phyloP scores from a whole-genome alignment of 371 early-diverging fungal species.

The Chytridiales sp. region DNA sequence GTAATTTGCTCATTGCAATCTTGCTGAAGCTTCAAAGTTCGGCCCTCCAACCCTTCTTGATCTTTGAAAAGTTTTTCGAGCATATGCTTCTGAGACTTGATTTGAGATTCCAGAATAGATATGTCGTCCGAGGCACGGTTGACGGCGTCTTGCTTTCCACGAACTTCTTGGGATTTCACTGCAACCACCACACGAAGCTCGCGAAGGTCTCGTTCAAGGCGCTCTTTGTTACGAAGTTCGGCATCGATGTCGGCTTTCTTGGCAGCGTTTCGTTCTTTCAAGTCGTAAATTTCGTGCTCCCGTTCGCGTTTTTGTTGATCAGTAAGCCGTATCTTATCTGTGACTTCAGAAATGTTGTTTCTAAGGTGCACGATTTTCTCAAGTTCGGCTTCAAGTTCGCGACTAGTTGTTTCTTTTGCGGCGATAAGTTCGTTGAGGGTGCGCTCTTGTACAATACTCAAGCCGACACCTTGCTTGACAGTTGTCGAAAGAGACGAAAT shows the following conservation, averaged over 20 bases:
- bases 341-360: slow-evolving; percentile 38
- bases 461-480: slow-evolving; percentile 53
- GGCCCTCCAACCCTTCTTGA: slow-evolving; percentile 42
- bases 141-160: slow-evolving; percentile 50
- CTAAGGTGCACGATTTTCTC: slow-evolving; percentile 48
- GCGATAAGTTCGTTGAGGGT: slow-evolving; percentile 48
- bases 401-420: slow-evolving; percentile 43
- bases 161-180: slow-evolving; percentile 53
- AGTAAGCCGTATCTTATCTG: slow-evolving; percentile 41
- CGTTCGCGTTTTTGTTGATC: slow-evolving; percentile 48
- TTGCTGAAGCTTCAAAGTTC: slow-evolving; percentile 48
- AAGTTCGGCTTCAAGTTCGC: slow-evolving; percentile 51
- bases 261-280: slow-evolving; percentile 49
- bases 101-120: slow-evolving; percentile 47
- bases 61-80: slow-evolving; percentile 50
- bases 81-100: slow-evolving; percentile 46
- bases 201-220: slow-evolving; percentile 51
- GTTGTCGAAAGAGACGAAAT: slow-evolving; percentile 40
- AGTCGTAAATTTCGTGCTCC: slow-evolving; percentile 50
- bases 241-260: slow-evolving; percentile 54
- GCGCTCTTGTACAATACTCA: slow-evolving; percentile 51
- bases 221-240: slow-evolving; percentile 51
- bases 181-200: slow-evolving; percentile 52
- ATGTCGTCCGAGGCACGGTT: slow-evolving; percentile 55
- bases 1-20: slow-evolving; percentile 53